Conservation (phyloP, 305 asterid genomes). For the Lippia alba region DNA sequence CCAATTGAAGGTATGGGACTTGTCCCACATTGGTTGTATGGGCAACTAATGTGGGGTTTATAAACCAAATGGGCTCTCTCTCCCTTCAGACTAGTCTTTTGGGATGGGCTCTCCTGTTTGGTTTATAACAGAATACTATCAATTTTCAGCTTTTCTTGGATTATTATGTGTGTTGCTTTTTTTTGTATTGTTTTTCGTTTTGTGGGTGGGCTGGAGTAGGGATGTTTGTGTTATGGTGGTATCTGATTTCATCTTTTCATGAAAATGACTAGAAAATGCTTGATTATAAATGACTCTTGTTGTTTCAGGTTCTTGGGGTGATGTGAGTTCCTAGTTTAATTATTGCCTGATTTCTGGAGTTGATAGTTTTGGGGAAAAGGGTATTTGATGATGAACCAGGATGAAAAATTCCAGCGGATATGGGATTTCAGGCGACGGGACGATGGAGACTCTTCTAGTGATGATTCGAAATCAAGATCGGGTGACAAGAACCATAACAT, state of each 20-base stretch:
- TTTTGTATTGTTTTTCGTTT: no score
- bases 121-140: neutral
- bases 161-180: neutral
- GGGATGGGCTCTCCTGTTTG: no score
- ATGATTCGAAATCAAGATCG: constrained; percentile 50
- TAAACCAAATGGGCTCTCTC: no score
- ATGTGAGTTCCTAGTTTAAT: no score
- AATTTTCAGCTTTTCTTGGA: neutral
- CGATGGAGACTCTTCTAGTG: constrained; percentile 46
- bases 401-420: constrained; percentile 43
- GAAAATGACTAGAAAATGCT: neutral
- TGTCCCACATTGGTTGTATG: no score
- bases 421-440: constrained; percentile 61
- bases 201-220: neutral
- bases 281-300: neutral
- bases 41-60: no score
- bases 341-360: constrained; percentile 12
- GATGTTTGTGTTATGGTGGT: neutral
- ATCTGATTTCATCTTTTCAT: neutral
- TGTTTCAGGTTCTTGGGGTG: neutral
- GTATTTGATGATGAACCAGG: constrained; percentile 36
- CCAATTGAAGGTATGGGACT: no score
- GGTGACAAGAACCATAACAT: constrained; percentile 33
- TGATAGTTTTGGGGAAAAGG: neutral
- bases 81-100: no score